Evolutionary conservation across 441 rosid genomes (phyloP).

Genomic region (Gossypium davidsonii): DNA sequence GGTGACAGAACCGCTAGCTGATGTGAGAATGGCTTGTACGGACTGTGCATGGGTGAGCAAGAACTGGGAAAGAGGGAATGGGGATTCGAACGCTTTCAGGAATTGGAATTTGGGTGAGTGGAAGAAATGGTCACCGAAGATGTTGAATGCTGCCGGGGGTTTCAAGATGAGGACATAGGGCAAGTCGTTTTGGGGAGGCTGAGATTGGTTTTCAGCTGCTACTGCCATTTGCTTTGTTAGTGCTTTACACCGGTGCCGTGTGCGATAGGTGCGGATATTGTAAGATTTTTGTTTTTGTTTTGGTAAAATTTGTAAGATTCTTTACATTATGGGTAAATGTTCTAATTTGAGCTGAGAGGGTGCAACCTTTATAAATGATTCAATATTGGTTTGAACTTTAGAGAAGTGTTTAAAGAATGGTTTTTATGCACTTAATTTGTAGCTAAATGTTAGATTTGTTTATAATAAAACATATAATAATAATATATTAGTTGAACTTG

Average conservation of each 20-base stretch:
- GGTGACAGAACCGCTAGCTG: slow-evolving; percentile 32
- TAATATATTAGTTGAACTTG: no score
- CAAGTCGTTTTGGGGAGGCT: slow-evolving; percentile 1
- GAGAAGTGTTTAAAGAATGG: no score
- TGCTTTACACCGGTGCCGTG: background rate
- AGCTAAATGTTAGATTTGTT: no score
- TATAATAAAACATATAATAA: no score
- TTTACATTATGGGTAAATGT: no score
- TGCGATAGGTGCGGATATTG: background rate
- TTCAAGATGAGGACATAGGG: slow-evolving; percentile 31
- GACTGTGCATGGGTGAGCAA: slow-evolving; percentile 24
- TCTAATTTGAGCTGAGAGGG: no score
- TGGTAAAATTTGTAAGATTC: no score
- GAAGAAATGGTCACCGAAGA: slow-evolving; percentile 20
- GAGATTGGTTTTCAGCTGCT: background rate
- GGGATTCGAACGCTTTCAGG: slow-evolving; percentile 41
- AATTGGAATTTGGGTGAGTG: slow-evolving; percentile 19
- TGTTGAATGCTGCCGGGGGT: slow-evolving; percentile 19
- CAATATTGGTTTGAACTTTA: no score
- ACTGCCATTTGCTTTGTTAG: background rate
- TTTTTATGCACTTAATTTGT: no score
- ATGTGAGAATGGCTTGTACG: slow-evolving; percentile 32
- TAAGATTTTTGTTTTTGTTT: no score
- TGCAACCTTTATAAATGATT: no score
- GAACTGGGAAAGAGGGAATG: slow-evolving; percentile 38